Conservation (phyloP, 1,284 basidiomycete genomes). For the Cryptococcus sp. region DNA sequence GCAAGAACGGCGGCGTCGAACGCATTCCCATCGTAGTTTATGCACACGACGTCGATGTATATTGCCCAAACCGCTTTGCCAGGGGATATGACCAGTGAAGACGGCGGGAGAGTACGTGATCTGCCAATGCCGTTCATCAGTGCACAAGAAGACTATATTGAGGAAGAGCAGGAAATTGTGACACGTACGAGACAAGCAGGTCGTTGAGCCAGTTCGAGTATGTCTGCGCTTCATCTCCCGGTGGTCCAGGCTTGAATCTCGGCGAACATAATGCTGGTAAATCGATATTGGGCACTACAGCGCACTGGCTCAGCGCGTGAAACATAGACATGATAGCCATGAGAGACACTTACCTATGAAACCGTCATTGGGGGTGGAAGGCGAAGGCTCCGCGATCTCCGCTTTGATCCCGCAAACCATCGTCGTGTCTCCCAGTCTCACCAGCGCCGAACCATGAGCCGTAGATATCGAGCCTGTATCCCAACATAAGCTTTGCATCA, state of each 20-base stretch:
- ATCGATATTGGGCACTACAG: slow-evolving; percentile 80
- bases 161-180: slow-evolving; percentile 27
- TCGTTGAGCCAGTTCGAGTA: slow-evolving; percentile 80
- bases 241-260: slow-evolving; percentile 91
- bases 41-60: slow-evolving; percentile 89
- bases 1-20: slow-evolving; percentile 88
- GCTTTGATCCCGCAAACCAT: slow-evolving; percentile 91
- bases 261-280: slow-evolving; percentile 89
- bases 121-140: slow-evolving; percentile 52
- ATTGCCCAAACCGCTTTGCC: slow-evolving; percentile 85
- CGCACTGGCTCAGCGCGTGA: not conserved
- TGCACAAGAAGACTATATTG: not conserved
- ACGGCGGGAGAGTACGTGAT: slow-evolving; percentile 66
- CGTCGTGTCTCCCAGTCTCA: slow-evolving; percentile 85
- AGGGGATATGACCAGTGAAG: slow-evolving; percentile 74
- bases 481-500: not conserved
- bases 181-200: slow-evolving; percentile 65
- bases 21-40: slow-evolving; percentile 95
- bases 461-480: slow-evolving; percentile 78
- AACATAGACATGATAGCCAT: not conserved
- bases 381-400: slow-evolving; percentile 85
- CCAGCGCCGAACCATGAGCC: slow-evolving; percentile 84
- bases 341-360: slow-evolving; percentile 68
- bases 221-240: slow-evolving; percentile 85
- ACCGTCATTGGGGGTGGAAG: slow-evolving; percentile 71